Base-by-base conservation (phyloP, 805 yeast species). In the Metschnikowia bowlesiae region DNA sequence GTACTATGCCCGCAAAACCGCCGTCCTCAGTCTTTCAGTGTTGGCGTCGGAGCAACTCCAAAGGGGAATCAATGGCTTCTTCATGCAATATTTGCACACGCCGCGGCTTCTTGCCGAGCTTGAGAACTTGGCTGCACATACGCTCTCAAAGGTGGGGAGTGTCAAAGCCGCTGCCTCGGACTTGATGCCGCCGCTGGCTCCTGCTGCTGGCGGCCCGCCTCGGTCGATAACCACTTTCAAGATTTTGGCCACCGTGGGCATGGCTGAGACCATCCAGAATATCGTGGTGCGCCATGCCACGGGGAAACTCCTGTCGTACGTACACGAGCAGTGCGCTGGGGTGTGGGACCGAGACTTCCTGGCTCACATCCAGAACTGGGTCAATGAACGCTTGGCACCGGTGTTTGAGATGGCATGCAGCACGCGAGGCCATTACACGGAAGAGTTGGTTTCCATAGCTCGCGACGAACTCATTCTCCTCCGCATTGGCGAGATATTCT, bases 401-500 rank as follows among this genome's bases (percentile, higher is more conserved):
- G 64, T 61, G 47, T 72, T 69, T 22, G 50, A 52, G 29, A 33
- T 44, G 13, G 59, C 53, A 5, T 43, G 53, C 34, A 35, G 52
- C 30, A 35, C 46, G 5, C 36, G 36, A 13, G 14, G 47, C 3
- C 36, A 56, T 6, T 49, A 52, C 11, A 47, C 51, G 26, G 48
- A 56, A 39, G 68, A 71, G 37, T 58, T 73, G 35, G 63, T 65
- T 11, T 64, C 65, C 40, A 70, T 72, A 29, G 71, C 74, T 1
- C 70, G 69, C 37, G 70, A 70, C 37, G 73, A 71, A 47, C 56
- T 74, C 33, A 68, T 73, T 3, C 58, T 71, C n/a, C 65, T 84
- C 38, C 68, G 94, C 51, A 79, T 76, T 1, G 53, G 60, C 0
- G 89, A 87, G 58, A 76, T 85, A 8, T 85, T 75, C 59, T 80